phyloP scores from a whole-genome alignment of 805 yeast genomes.

The Monosporozyma siamensis region DNA sequence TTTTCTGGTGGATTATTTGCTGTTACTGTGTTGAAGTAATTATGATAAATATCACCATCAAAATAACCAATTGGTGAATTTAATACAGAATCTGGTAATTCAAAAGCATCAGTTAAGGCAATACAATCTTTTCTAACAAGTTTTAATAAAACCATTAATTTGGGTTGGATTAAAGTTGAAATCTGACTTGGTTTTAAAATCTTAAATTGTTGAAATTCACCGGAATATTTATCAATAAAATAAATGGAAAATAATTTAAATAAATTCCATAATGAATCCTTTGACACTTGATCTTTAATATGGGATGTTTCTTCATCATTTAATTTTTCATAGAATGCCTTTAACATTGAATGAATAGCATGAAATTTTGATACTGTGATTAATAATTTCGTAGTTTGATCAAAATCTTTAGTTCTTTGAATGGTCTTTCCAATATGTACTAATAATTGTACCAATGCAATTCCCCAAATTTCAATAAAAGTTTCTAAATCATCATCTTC shows the following conservation, averaged over 20 bases:
- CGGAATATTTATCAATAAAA: slow-evolving; percentile 60
- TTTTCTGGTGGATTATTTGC: slow-evolving; percentile 43
- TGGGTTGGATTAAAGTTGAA: slow-evolving; percentile 33
- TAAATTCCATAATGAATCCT: slow-evolving; percentile 42
- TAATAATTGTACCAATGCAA: slow-evolving; percentile 22
- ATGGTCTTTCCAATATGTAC: slow-evolving; percentile 22
- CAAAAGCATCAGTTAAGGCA: slow-evolving; percentile 76
- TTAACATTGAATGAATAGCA: slow-evolving; percentile 32
- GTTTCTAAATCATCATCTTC: slow-evolving; percentile 27
- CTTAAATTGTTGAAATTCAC: slow-evolving; percentile 58
- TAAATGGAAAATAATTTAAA: slow-evolving; percentile 56
- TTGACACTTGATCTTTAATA: slow-evolving; percentile 31
- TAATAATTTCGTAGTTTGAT: slow-evolving; percentile 33
- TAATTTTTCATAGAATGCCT: slow-evolving; percentile 24
- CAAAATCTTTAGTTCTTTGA: slow-evolving; percentile 23
- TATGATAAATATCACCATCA: slow-evolving; percentile 76
- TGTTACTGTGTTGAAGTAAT: slow-evolving; percentile 57
- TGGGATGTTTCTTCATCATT: slow-evolving; percentile 12
- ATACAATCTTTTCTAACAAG: slow-evolving; percentile 59
- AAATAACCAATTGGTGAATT: slow-evolving; percentile 75
- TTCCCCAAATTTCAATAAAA: slow-evolving; percentile 29
- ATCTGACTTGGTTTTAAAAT: slow-evolving; percentile 44
- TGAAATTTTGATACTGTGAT: slow-evolving; percentile 34
- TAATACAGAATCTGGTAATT: slow-evolving; percentile 68
- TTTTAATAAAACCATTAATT: slow-evolving; percentile 39